Evolutionary conservation across 169 alveolate species (phyloP), one percentile per base, ranked within the genome.

Genomic region (Plasmodium relictum): DNA sequence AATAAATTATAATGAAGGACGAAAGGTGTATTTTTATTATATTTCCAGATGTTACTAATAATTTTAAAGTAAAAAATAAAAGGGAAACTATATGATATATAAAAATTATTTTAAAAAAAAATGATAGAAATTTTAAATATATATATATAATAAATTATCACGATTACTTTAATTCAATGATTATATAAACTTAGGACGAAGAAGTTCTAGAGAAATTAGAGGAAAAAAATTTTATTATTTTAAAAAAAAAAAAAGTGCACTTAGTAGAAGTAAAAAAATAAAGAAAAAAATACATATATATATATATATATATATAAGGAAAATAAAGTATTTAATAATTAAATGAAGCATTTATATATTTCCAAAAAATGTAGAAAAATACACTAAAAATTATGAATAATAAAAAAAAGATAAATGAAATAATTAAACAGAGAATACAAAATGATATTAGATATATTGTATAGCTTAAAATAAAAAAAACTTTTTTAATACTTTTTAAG

Each of bases 11-110:
- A 61, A 83, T 83, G 91, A 68, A 68, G 48, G 91, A 83, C 45
- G 91, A 83, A 83, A 69, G 85, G 26, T 83, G 91, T 62, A 39
- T 83, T 50, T 83, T 83, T 62, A 58, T 83, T 59, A 83, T 83
- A 39, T 62, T 83, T 3, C 91, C 91, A 42, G 91, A 83, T 61
- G 91, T 83, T 42, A 83, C 91, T n/a, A 56, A 45, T 44, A 58
- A 69, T 66, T 59, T 69, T 56, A 83, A 83, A 83, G 91, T 83
- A 83, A 83, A 59, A 83, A 80, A 66, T 22, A 59, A 61, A 68
- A 44, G 37, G 44, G 73, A 16, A n/a, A 22, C 37, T 56, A 58
- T 73, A 54, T 26, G 24, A 24, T 41, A 24, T 20, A 76, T 22
- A 26, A 14, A 52, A 20, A 52, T 12, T 8, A 56, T 26, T n/a